Evolutionary conservation across 176 grass and related monocot genomes (phyloP).

Genomic region (Oryza glaberrima): DNA sequence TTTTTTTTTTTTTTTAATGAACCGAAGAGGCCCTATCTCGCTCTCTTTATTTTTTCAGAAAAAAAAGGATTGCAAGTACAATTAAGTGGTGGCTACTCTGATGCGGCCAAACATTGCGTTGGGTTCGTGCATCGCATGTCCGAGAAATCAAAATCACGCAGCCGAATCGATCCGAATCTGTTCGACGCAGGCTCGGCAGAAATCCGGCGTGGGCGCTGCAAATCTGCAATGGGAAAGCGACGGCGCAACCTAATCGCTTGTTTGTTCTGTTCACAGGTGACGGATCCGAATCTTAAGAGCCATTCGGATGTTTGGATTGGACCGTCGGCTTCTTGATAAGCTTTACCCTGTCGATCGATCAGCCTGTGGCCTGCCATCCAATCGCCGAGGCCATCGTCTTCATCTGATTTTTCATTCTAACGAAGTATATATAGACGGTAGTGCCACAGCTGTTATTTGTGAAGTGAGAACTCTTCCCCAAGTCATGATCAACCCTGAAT

Average conservation of each 20-base stretch:
- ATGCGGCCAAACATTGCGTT: background rate
- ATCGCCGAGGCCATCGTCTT: background rate
- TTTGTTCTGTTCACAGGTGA: background rate
- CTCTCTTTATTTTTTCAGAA: too few relatives aligned
- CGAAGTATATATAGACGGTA: background rate
- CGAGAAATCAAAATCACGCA: background rate
- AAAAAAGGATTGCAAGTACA: too few relatives aligned
- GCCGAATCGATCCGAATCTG: background rate
- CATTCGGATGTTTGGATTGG: background rate
- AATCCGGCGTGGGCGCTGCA: background rate
- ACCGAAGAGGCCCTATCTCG: too few relatives aligned
- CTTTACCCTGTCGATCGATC: background rate
- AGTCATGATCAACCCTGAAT: background rate
- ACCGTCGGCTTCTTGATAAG: background rate
- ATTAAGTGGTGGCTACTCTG: too few relatives aligned
- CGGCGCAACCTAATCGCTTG: background rate
- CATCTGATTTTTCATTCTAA: background rate
- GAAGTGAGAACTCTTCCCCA: background rate
- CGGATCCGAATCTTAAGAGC: slow-evolving; percentile 28
- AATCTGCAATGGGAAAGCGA: background rate
- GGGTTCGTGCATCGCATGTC: background rate
- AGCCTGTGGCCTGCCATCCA: background rate
- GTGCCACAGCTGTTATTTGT: background rate
- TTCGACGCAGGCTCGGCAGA: background rate
- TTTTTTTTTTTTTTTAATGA: too few relatives aligned